Base-by-base conservation (phyloP, 257 asterid genomes). In the Leonotis leonurus region DNA sequence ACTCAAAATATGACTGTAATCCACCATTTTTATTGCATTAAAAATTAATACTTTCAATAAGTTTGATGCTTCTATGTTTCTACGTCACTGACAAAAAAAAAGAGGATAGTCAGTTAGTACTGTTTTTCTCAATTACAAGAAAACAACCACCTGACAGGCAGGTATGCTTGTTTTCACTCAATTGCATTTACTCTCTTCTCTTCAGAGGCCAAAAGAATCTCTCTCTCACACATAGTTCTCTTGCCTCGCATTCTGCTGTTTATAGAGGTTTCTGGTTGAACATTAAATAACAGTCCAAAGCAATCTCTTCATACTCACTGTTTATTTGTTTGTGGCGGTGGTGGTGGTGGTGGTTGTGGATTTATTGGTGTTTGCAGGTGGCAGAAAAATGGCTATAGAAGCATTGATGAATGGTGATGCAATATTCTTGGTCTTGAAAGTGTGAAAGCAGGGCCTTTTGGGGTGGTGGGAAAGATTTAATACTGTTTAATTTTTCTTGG, bases 341-440 rank as follows among this genome's bases (percentile, higher is more conserved):
- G 73, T 22, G 70, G 56, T 52, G 73, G 58, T 43, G 72, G 65
- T 75, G 75, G 76, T 75, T 70, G 75, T 79, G 71, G 75, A 72
- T 67, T 77, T 69, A 69, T 65, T 66, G 63, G 72, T n/a, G 64
- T 49, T 51, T 64, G 68, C 72, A 54, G 68, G 70, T 57, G 73
- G 54, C 57, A 57, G 73, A 66, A 22, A 56, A 50, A 48, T 51
- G 56, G 62, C 52, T 55, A 14, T 49, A 57, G 60, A 44, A 39
- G 68, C 78, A 79, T 71, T 77, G 44, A 70, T 85, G 73, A 79
- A 68, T 77, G 44, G 68, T 85, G 73, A 21, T 48, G 70, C 51
- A 39, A 69, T 53, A 46, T 60, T 68, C 50, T 67, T 57, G 70
- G 53, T 39, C 22, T 21, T 73, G 58, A 67, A 25, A 67, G 56